These are phyloP conservation scores for Hanseniaspora valbyensis DNA, from an alignment of 805 yeast species.

Conservation along the genomic window DNA sequence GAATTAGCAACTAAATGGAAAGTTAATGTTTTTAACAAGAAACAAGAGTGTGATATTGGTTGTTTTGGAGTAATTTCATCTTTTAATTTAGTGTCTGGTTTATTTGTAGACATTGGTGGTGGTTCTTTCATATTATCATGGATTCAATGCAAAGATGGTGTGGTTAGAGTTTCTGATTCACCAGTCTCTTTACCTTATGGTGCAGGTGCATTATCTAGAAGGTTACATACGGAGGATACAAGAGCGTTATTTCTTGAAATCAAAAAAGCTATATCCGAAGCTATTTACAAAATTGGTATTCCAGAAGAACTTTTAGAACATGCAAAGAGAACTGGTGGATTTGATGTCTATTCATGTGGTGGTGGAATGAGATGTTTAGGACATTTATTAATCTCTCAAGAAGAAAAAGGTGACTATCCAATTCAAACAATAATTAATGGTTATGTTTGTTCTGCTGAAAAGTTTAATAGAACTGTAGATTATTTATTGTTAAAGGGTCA, in stretches of 20 bases:
- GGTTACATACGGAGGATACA: slow-evolving; percentile 42
- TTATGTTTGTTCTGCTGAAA: slow-evolving; percentile 45
- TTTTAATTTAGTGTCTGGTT: slow-evolving; percentile 52
- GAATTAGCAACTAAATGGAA: slow-evolving; percentile 54
- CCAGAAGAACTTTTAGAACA: slow-evolving; percentile 42
- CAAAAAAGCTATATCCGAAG: slow-evolving; percentile 38
- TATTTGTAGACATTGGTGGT: slow-evolving; percentile 66
- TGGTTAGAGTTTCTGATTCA: slow-evolving; percentile 40
- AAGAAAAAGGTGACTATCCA: slow-evolving; percentile 42
- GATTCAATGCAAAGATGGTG: slow-evolving; percentile 49
- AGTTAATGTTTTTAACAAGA: slow-evolving; percentile 47
- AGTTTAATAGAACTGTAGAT: slow-evolving; percentile 42
- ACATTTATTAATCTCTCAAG: slow-evolving; percentile 42
- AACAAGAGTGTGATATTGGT: slow-evolving; percentile 57
- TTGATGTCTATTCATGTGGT: slow-evolving; percentile 56
- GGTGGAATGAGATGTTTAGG: slow-evolving; percentile 68
- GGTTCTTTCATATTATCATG: slow-evolving; percentile 61
- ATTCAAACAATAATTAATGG: slow-evolving; percentile 63
- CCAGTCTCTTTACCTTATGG: slow-evolving; percentile 66
- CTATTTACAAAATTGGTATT: slow-evolving; percentile 40
- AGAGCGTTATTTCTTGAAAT: slow-evolving; percentile 45
- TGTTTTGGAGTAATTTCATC: slow-evolving; percentile 68
- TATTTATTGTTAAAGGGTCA: slow-evolving; percentile 39
- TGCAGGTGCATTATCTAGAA: slow-evolving; percentile 52
- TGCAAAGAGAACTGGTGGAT: slow-evolving; percentile 48